phyloP scores from a whole-genome alignment of 2,329 filamentous ascomycete species.

The Sclerotinia subarctica region DNA sequence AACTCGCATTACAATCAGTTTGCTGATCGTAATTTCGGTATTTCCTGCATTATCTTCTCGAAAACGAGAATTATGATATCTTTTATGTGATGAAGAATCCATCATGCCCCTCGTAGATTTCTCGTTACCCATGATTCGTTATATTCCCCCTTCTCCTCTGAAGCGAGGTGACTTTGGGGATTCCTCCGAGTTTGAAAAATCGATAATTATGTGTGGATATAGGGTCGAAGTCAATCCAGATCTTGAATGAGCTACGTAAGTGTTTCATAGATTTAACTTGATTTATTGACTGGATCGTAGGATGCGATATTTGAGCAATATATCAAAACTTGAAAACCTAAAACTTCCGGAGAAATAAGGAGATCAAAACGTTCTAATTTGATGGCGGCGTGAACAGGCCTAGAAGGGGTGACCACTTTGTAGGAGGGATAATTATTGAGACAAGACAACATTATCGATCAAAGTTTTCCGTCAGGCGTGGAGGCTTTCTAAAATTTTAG shows the following conservation, averaged over 20 bases:
- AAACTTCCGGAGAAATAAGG: not conserved
- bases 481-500: not conserved
- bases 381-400: no score
- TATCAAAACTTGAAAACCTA: rapidly evolving
- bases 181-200: not conserved
- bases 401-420: not conserved
- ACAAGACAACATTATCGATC: not conserved
- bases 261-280: not conserved
- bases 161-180: not conserved
- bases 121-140: not conserved
- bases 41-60: not conserved
- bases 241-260: not conserved
- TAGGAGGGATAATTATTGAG: not conserved
- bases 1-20: not conserved
- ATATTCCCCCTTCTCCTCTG: not conserved
- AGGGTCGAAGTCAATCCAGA: not conserved
- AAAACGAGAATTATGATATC: not conserved
- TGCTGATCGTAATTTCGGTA: not conserved
- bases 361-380: not conserved
- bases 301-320: not conserved
- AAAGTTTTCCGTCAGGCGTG: not conserved
- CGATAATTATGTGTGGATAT: no score
- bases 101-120: not conserved
- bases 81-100: not conserved
- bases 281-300: not conserved